Conservation (phyloP, 1,284 basidiomycete species). For the Ceratorhiza oryzae-sativae region DNA sequence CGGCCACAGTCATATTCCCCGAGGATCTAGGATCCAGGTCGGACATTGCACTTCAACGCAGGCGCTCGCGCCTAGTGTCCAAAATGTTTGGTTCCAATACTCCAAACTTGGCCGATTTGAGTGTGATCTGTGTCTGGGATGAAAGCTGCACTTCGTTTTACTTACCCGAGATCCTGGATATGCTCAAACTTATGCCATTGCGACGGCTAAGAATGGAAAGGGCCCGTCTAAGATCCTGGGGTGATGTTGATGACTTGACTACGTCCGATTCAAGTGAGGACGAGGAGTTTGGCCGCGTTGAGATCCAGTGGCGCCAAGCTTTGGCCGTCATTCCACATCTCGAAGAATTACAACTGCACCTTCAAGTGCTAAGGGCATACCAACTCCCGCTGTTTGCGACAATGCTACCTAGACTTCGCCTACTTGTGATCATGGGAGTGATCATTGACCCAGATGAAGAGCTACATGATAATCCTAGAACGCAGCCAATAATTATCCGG, state of each 20-base stretch:
- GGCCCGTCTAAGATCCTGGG: neutral
- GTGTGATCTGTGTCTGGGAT: neutral
- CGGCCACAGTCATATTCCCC: neutral
- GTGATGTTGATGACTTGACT: neutral
- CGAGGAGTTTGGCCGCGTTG: neutral
- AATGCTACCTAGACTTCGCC: neutral
- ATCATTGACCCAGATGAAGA: neutral
- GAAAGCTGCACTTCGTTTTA: neutral
- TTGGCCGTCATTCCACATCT: neutral
- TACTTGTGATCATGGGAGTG: neutral
- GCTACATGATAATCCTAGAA: neutral
- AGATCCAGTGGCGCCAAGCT: conserved; percentile 1
- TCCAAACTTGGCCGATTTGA: neutral
- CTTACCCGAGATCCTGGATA: neutral
- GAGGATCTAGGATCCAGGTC: neutral
- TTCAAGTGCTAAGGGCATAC: neutral
- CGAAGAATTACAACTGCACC: neutral
- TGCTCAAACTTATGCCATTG: neutral
- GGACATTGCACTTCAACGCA: neutral
- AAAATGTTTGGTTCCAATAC: neutral
- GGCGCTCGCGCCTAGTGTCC: neutral
- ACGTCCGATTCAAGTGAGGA: neutral
- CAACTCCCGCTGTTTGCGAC: neutral
- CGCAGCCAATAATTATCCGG: neutral
- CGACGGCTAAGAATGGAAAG: neutral